Percentiles rank a stretch among this genome's conserved stretches.
These are phyloP conservation scores for Aspergillus cristatus DNA, from an alignment of 495 filamentous ascomycete genomes.

Conservation along the genomic window DNA sequence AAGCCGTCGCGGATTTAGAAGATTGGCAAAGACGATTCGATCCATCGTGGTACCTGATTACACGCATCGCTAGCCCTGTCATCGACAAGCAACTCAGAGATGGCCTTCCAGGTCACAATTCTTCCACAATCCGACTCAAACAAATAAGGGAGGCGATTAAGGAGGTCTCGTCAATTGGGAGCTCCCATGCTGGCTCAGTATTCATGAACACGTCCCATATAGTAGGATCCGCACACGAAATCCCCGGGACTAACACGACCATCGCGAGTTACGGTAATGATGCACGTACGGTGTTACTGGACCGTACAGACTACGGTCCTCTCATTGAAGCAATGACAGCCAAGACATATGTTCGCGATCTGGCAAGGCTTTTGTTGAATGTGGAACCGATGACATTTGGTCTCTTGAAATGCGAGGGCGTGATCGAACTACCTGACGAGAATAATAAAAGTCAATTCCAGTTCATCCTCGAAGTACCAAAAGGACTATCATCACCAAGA, in stretches of 20 bases:
- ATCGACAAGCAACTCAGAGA: conserved; percentile 4
- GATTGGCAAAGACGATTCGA: conserved; percentile 16
- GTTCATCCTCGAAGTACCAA: conserved; percentile 11
- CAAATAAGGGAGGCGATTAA: not conserved
- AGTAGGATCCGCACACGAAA: not conserved
- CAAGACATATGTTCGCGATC: conserved; percentile 7
- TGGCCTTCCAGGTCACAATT: not conserved
- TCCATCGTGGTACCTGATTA: conserved; percentile 18
- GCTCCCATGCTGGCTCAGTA: not conserved
- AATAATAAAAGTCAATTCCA: conserved; percentile 1
- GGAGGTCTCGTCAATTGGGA: not conserved
- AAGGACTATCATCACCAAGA: conserved; percentile 6
- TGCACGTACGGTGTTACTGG: not conserved
- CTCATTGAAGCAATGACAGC: not conserved
- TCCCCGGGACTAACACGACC: not conserved
- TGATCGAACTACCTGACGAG: conserved; percentile 1
- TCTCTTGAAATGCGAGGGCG: conserved; percentile 36
- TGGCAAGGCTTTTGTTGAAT: conserved; percentile 26
- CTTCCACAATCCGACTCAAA: not conserved
- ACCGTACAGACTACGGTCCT: not conserved
- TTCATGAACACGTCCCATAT: not conserved
- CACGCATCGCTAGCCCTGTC: conserved; percentile 3
- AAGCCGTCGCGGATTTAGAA: conserved; percentile 12
- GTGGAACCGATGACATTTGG: conserved; percentile 35
- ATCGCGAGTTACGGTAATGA: not conserved